These are phyloP conservation scores for Logfia minima DNA, from an alignment of 129 eudicot species.

Conservation along the genomic window DNA sequence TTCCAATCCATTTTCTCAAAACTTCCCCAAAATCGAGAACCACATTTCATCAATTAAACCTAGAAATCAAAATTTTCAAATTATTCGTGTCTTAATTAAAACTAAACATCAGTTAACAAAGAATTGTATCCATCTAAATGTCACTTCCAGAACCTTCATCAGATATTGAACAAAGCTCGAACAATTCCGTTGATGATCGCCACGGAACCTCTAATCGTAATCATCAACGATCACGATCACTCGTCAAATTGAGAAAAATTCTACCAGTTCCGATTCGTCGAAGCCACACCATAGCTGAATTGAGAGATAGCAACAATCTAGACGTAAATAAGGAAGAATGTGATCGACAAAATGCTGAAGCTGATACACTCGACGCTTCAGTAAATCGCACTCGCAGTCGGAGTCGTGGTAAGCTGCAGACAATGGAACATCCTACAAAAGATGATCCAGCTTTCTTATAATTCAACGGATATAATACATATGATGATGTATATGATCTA, in stretches of 20 bases:
- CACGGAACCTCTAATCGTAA: slow-evolving; percentile 8
- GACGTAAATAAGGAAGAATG: slow-evolving; percentile 32
- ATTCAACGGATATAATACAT: background rate
- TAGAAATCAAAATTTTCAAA: background rate
- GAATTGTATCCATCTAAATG: background rate
- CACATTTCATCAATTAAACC: slow-evolving; percentile 21
- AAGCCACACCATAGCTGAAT: slow-evolving; percentile 25
- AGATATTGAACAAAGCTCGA: slow-evolving; percentile 10
- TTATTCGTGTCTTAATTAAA: background rate
- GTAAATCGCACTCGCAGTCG: slow-evolving; percentile 53
- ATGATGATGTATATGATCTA: background rate
- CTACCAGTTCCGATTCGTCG: slow-evolving; percentile 52
- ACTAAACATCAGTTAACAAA: background rate
- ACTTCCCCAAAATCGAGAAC: slow-evolving; percentile 15
- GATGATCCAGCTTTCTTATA: slow-evolving; percentile 26
- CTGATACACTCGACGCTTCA: slow-evolving; percentile 40
- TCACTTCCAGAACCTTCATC: slow-evolving; percentile 35
- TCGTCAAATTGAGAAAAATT: slow-evolving; percentile 52
- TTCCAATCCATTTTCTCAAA: slow-evolving; percentile 25
- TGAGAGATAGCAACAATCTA: slow-evolving; percentile 10
- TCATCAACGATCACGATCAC: slow-evolving; percentile 30
- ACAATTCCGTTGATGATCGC: slow-evolving; percentile 9
- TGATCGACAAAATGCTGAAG: slow-evolving; percentile 42
- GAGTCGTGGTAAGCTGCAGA: background rate
- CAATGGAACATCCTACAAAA: slow-evolving; percentile 19